A percentile compares a stretch with the other conserved stretches of the same genome.
These are phyloP conservation scores for Phyllosticta capitalensis DNA, from an alignment of 2,329 filamentous ascomycete species.

Conservation along the genomic window DNA sequence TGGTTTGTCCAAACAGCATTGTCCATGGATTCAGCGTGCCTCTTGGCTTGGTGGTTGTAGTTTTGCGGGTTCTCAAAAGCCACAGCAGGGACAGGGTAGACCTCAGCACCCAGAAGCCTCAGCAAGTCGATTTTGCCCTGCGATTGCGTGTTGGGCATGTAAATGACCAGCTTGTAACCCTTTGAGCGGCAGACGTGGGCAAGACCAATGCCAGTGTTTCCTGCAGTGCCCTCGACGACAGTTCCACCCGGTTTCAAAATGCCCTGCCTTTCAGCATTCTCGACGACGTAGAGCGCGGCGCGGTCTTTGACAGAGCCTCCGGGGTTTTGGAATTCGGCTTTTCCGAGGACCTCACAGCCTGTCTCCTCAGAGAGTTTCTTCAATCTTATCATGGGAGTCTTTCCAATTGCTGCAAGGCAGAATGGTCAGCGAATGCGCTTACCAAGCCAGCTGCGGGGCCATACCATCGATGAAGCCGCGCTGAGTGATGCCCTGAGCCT, in stretches of 20 bases:
- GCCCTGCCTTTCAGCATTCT: constrained; percentile 83
- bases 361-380: constrained; percentile 83
- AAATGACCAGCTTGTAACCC: constrained; percentile 93
- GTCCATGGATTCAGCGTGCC: constrained; percentile 76
- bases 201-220: constrained; percentile 95
- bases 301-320: constrained; percentile 95
- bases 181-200: constrained; percentile 89
- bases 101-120: constrained; percentile 82
- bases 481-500: constrained; percentile 68
- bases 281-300: constrained; percentile 86
- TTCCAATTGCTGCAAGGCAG: constrained; percentile 73
- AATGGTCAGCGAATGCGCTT: constrained; percentile 10
- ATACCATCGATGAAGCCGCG: constrained; percentile 71
- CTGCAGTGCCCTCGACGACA: constrained; percentile 92
- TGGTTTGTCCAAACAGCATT: constrained; percentile 98
- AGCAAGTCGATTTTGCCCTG: constrained; percentile 96
- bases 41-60: constrained; percentile 91
- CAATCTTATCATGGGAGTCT: constrained; percentile 87
- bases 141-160: constrained; percentile 98
- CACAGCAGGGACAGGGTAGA: constrained; percentile 90
- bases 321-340: constrained; percentile 98
- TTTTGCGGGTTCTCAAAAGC: constrained; percentile 92
- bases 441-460: constrained; percentile 13
- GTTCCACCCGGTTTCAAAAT: constrained; percentile 78
- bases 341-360: constrained; percentile 87